These are phyloP conservation scores for Lecanicillium sp. DNA, from an alignment of 2,329 filamentous ascomycete genomes.

Conservation along the genomic window DNA sequence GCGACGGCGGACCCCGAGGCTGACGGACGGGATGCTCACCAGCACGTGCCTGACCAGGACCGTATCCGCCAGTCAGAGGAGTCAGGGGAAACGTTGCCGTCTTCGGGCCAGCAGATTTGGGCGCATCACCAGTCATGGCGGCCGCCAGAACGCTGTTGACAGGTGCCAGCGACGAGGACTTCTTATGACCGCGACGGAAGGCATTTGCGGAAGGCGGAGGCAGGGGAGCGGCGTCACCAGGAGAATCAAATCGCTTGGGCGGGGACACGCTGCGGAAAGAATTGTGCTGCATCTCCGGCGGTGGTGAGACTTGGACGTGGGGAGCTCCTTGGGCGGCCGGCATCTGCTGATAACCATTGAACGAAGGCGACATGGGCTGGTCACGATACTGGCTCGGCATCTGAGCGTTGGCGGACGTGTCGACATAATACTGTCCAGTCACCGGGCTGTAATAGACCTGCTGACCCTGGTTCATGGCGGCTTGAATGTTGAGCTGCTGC, in stretches of 20 bases:
- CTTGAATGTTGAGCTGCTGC: conserved; percentile 30
- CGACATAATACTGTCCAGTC: conserved; percentile 79
- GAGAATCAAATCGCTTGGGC: conserved; percentile 60
- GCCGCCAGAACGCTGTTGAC: conserved; percentile 44
- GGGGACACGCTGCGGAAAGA: conserved; percentile 56
- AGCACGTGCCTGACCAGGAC: conserved; percentile 84
- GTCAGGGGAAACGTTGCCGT: conserved; percentile 73
- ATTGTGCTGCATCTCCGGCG: conserved; percentile 50
- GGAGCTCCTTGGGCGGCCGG: conserved; percentile 44
- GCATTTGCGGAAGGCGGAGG: conserved; percentile 85
- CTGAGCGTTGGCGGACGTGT: conserved; percentile 48
- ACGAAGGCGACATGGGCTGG: conserved; percentile 30
- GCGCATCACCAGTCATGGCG: conserved; percentile 29
- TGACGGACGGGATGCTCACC: conserved; percentile 93
- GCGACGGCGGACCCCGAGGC: conserved; percentile 80
- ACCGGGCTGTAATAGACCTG: conserved; percentile 81
- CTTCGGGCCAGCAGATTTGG: conserved; percentile 63
- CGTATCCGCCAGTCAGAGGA: conserved; percentile 77
- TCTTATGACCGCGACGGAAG: conserved; percentile 91
- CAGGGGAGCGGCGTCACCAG: conserved; percentile 60
- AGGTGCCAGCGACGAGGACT: conserved; percentile 67
- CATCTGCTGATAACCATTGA: conserved; percentile 22
- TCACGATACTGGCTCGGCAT: conserved; percentile 33
- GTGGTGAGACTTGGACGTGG: conserved; percentile 75
- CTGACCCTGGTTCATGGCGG: conserved; percentile 45